Evolutionary conservation across 164 flowering plant genomes (phyloP), one percentile per base, ranked within the genome.

Genomic region (Annona squamosa): DNA sequence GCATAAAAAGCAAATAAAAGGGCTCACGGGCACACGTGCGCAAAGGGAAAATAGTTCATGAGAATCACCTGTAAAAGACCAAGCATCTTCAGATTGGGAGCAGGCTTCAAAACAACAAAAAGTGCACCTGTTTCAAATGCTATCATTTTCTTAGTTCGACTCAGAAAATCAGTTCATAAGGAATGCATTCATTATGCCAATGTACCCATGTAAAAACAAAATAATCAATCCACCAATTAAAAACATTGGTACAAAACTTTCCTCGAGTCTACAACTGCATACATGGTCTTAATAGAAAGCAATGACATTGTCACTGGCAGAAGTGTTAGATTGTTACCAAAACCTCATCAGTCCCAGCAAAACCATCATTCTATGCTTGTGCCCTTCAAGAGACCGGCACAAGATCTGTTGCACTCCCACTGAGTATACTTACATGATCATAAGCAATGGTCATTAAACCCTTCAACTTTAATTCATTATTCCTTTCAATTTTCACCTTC

Each of bases 51-150:
- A 26, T 26, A 26, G 37, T 26, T 26, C 37, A 26, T 26, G 37
- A 61, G 59, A 57, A 72, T 77, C 77, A 90, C 97, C 93, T 93
- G 99, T 80, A 93, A 82, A 79, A 95, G 90, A 41, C 99, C 99
- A 76, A 95, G 96, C 92, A 91, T 87, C 90, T 95, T 95, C 86
- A 95, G 67, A 77, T 88, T 93, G 72, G 97, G 98, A 71, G 97
- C 72, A 69, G 71, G 70, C 75, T 70, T 89, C 52, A 95, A 81
- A 77, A 95, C 76, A 52, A 95, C 98, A 79, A 90, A 80, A 70
- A 95, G 84, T 63, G 97, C 97, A 84, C 99, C 99, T 94, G 88
- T 77, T 79, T 47, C 79, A 82, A 56, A 70, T 71, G 48, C 70
- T 37, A 78, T 45, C 4, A 19, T 71, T 13, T 17, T 41, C 37